phyloP scores from a whole-genome alignment of 2,329 filamentous ascomycete species.

The Pyricularia grisea region DNA sequence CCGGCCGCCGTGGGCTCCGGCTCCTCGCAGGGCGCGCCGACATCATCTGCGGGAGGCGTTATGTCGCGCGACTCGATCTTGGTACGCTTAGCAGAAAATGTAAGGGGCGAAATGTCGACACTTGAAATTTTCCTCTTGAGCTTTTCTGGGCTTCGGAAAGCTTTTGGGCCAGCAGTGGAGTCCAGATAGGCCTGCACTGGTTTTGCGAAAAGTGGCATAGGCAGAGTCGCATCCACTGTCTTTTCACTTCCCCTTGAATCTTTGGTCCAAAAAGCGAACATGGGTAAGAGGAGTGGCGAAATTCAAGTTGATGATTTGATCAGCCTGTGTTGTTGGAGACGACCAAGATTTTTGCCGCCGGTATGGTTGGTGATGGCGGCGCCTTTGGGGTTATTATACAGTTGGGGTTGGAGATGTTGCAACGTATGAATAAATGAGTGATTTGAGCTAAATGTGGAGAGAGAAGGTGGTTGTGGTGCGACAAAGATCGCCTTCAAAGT shows the following conservation, averaged over 20 bases:
- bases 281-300: conserved; percentile 29
- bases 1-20: neutral
- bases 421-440: neutral
- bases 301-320: neutral
- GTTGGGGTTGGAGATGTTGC: neutral
- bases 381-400: neutral
- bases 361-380: neutral
- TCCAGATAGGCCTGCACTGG: conserved; percentile 7
- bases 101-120: neutral
- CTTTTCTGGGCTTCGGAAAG: neutral
- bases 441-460: neutral
- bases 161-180: neutral
- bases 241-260: conserved; percentile 49
- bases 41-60: conserved; percentile 8
- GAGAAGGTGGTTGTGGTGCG: conserved; percentile 1
- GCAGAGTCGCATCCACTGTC: conserved; percentile 31
- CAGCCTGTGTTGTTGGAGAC: neutral
- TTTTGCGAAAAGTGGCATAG: conserved; percentile 26
- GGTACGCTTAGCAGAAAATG: conserved; percentile 12
- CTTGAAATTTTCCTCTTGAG: conserved; percentile 11
- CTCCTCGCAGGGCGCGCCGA: neutral
- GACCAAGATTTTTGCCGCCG: neutral
- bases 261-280: conserved; percentile 54
- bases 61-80: conserved; percentile 23
- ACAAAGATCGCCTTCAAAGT: neutral